Conservation (phyloP, 208 protist species). For the Acanthamoeba royreba region DNA sequence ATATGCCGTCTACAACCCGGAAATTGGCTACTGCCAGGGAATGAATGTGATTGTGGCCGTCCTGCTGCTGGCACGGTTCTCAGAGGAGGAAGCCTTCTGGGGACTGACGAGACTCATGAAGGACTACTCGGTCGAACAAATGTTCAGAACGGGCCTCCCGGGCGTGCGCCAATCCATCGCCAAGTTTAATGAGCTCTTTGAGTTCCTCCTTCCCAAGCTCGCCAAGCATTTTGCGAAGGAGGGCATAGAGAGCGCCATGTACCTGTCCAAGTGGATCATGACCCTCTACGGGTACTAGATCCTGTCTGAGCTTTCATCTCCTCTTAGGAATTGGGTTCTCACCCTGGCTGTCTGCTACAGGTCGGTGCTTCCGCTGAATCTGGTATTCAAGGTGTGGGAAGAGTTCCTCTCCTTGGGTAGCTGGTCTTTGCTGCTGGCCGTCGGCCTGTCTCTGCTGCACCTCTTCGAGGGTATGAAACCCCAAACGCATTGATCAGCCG, state of each 20-base stretch:
- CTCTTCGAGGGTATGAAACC: neutral
- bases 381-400: constrained; percentile 13
- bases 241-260: neutral
- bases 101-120: neutral
- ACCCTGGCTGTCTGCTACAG: neutral
- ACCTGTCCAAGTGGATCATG: constrained; percentile 53
- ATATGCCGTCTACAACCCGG: constrained; percentile 48
- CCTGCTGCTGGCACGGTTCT: constrained; percentile 35
- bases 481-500: neutral
- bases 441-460: neutral
- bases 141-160: neutral
- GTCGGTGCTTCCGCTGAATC: neutral
- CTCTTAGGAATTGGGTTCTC: neutral
- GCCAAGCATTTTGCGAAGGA: neutral
- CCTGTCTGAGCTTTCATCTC: neutral
- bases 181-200: neutral
- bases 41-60: constrained; percentile 22
- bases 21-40: constrained; percentile 60
- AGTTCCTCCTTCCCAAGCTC: neutral
- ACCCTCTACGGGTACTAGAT: constrained; percentile 16
- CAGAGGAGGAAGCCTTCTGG: constrained; percentile 12
- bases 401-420: neutral
- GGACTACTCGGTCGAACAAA: neutral
- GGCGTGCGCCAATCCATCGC: neutral
- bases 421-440: neutral